Conservation (phyloP, 352 stramenopile species). For the Pythium periplocum region DNA sequence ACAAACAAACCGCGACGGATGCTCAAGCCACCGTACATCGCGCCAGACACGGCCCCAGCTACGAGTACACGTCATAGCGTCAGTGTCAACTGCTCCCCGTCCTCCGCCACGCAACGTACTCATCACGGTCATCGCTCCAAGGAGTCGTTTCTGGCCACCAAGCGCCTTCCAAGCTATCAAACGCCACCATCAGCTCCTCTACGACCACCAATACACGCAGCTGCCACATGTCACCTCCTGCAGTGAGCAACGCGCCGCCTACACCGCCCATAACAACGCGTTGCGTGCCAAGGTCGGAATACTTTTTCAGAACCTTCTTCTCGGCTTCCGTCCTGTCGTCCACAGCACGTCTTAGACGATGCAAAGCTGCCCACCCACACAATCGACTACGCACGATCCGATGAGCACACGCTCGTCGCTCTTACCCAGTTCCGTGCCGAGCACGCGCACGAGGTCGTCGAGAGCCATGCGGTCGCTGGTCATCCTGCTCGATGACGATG, state of each 20-base stretch:
- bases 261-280: slow-evolving; percentile 38
- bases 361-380: neutral
- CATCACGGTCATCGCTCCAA: slow-evolving; percentile 18
- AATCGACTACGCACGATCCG: slow-evolving; percentile 37
- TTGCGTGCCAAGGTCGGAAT: slow-evolving; percentile 38
- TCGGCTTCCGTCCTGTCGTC: slow-evolving; percentile 51
- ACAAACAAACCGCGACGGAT: slow-evolving; percentile 64
- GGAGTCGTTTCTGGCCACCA: slow-evolving; percentile 14
- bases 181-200: neutral
- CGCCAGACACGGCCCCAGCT: slow-evolving; percentile 52
- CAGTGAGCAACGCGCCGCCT: slow-evolving; percentile 20
- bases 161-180: slow-evolving; percentile 13
- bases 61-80: neutral
- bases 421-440: slow-evolving; percentile 53
- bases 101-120: slow-evolving; percentile 7
- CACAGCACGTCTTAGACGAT: slow-evolving; percentile 1
- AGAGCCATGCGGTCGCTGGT: slow-evolving; percentile 16
- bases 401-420: slow-evolving; percentile 40
- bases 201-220: neutral
- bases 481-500: slow-evolving; percentile 4
- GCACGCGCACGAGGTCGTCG: slow-evolving; percentile 66
- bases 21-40: slow-evolving; percentile 62
- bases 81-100: too few relatives aligned
- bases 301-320: slow-evolving; percentile 51
- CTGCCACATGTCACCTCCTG: slow-evolving; percentile 11